phyloP scores from a whole-genome alignment of 1,284 basidiomycete species.

The Puccinia coronata region DNA sequence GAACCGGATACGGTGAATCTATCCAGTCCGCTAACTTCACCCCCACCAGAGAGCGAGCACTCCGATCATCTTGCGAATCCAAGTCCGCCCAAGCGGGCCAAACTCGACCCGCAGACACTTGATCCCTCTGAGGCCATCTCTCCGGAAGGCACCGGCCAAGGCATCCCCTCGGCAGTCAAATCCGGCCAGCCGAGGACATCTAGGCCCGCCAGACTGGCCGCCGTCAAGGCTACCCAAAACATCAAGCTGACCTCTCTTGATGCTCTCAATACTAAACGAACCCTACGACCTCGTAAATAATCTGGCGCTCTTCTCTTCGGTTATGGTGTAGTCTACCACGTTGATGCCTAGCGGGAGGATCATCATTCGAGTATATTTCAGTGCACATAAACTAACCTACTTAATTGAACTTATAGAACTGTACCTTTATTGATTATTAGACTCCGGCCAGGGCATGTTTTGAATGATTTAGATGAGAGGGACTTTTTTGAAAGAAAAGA shows the following conservation, averaged over 20 bases:
- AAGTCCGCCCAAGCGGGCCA: neutral
- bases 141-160: neutral
- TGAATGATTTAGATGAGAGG: too few relatives aligned
- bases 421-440: too few relatives aligned
- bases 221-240: constrained; percentile 7
- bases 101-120: neutral
- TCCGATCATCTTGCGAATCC: neutral
- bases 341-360: too few relatives aligned
- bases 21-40: constrained; percentile 10
- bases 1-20: neutral
- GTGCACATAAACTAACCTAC: too few relatives aligned
- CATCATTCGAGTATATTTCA: too few relatives aligned
- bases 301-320: too few relatives aligned
- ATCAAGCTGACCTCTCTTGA: neutral
- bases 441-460: too few relatives aligned
- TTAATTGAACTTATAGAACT: too few relatives aligned
- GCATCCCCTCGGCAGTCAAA: neutral
- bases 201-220: constrained; percentile 1
- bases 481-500: too few relatives aligned
- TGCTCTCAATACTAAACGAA: neutral
- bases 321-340: too few relatives aligned
- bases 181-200: neutral
- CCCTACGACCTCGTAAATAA: constrained; percentile 17
- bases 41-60: neutral
- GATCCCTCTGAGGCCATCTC: neutral